Evolutionary conservation across 345 rosid genomes (phyloP).

Genomic region (Salix dunnii): DNA sequence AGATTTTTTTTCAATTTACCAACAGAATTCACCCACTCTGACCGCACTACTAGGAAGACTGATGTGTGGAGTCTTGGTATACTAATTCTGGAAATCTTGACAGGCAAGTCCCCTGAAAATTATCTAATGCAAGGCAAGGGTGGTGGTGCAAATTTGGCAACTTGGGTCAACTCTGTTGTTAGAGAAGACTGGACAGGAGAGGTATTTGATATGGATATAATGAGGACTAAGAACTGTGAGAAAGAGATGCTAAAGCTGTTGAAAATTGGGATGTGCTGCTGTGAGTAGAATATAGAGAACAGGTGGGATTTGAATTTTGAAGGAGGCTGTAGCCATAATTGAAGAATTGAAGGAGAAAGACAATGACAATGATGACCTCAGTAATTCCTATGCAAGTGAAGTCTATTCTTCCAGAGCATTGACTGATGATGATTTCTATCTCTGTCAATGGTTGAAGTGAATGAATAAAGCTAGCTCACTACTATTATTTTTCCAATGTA

Average conservation of each 20-base stretch:
- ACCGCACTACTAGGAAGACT: constrained; percentile 48
- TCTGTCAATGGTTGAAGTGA: constrained; percentile 26
- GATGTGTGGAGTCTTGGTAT: constrained; percentile 94
- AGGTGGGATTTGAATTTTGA: constrained; percentile 63
- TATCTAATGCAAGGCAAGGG: constrained; percentile 60
- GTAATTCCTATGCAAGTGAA: constrained; percentile 52
- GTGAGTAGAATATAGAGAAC: constrained; percentile 67
- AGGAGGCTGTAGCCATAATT: constrained; percentile 53
- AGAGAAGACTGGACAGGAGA: constrained; percentile 80
- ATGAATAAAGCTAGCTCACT: not conserved
- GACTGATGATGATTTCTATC: constrained; percentile 56
- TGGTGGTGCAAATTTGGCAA: constrained; percentile 48
- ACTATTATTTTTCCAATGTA: not conserved
- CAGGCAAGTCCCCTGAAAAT: constrained; percentile 83
- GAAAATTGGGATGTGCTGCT: constrained; percentile 81
- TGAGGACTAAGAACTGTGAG: constrained; percentile 51
- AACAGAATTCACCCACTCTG: constrained; percentile 45
- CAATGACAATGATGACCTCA: constrained; percentile 43
- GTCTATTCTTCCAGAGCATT: constrained; percentile 55
- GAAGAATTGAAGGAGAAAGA: constrained; percentile 54
- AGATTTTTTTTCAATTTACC: too few species aligned
- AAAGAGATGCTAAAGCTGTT: constrained; percentile 76
- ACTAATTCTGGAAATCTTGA: constrained; percentile 66
- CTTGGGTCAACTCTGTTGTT: constrained; percentile 76
- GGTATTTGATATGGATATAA: constrained; percentile 80